Evolutionary conservation across 2,329 filamentous ascomycete genomes (phyloP).

Genomic region (Penicillium italicum): DNA sequence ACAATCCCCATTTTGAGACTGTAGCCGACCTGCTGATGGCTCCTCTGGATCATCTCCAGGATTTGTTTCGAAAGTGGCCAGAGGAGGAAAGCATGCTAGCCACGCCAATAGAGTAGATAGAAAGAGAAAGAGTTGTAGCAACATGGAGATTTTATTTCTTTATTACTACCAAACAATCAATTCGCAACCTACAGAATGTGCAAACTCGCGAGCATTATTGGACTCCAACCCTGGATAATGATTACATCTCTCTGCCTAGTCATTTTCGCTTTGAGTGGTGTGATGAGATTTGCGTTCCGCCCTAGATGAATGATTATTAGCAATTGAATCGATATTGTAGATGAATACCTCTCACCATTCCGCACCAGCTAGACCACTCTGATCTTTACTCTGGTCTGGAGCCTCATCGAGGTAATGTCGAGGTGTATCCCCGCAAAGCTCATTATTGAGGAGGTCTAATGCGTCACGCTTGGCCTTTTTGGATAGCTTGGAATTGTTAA

Average conservation of each 20-base stretch:
- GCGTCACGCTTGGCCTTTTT: constrained; percentile 27
- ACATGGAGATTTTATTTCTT: not conserved
- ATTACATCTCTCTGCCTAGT: not conserved
- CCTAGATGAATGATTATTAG: constrained; percentile 4
- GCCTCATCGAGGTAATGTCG: constrained; percentile 12
- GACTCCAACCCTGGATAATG: not conserved
- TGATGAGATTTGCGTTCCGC: constrained; percentile 17
- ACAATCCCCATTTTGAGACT: constrained; percentile 56
- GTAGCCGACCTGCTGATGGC: constrained; percentile 53
- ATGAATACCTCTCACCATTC: constrained; percentile 16
- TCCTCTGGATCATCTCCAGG: constrained; percentile 55
- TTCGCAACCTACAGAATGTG: not conserved
- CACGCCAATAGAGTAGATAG: constrained; percentile 4
- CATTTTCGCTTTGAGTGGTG: not conserved
- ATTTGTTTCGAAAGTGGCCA: constrained; percentile 56
- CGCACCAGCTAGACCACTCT: constrained; percentile 11
- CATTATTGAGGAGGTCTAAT: constrained; percentile 21
- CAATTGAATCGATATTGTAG: not conserved
- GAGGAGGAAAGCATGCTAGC: constrained; percentile 14
- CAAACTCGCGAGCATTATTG: not conserved
- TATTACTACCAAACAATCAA: not conserved
- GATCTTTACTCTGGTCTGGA: constrained; percentile 9
- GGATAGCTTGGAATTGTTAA: constrained; percentile 22
- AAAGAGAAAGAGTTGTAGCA: not conserved
- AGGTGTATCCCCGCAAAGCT: constrained; percentile 17